phyloP scores from a whole-genome alignment of 352 stramenopile genomes.

The Globisporangium nunn region DNA sequence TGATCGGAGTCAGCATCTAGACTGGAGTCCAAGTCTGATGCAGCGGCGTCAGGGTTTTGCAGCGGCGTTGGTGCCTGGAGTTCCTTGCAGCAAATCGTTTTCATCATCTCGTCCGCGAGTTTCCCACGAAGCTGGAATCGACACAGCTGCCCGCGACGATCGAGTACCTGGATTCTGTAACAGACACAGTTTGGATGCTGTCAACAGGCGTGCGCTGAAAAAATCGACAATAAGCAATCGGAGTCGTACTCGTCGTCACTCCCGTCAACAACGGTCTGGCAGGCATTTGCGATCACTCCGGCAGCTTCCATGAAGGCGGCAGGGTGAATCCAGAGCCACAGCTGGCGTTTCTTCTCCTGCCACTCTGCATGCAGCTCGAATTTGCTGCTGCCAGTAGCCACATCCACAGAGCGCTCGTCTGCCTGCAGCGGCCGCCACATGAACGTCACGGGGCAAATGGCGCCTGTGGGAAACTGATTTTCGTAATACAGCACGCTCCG shows the following conservation, averaged over 20 bases:
- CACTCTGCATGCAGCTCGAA: slow-evolving; percentile 36
- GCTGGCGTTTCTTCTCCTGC: slow-evolving; percentile 44
- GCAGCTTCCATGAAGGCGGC: slow-evolving; percentile 69
- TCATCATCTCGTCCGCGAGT: slow-evolving; percentile 29
- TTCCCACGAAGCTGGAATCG: slow-evolving; percentile 62
- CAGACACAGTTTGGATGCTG: not conserved
- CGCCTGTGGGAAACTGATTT: slow-evolving; percentile 44
- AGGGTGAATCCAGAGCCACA: slow-evolving; percentile 79
- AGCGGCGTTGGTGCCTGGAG: not conserved
- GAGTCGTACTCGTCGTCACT: slow-evolving; percentile 6
- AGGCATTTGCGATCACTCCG: slow-evolving; percentile 46
- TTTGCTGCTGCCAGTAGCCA: not conserved
- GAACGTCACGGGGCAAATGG: slow-evolving; percentile 66
- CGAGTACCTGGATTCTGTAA: slow-evolving; percentile 43
- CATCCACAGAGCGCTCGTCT: slow-evolving; percentile 14
- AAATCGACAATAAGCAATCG: not conserved
- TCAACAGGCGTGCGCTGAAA: not conserved
- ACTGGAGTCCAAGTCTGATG: slow-evolving; percentile 3
- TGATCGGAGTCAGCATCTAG: slow-evolving; percentile 34
- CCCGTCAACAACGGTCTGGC: slow-evolving; percentile 33
- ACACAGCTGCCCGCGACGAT: slow-evolving; percentile 58
- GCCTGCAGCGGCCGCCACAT: slow-evolving; percentile 53
- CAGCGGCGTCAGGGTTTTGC: not conserved
- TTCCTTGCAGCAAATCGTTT: slow-evolving; percentile 12
- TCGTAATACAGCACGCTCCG: slow-evolving; percentile 44